Evolutionary conservation across 257 asterid species (phyloP), one percentile per base, ranked within the genome.

Genomic region (Salvia miltiorrhiza): DNA sequence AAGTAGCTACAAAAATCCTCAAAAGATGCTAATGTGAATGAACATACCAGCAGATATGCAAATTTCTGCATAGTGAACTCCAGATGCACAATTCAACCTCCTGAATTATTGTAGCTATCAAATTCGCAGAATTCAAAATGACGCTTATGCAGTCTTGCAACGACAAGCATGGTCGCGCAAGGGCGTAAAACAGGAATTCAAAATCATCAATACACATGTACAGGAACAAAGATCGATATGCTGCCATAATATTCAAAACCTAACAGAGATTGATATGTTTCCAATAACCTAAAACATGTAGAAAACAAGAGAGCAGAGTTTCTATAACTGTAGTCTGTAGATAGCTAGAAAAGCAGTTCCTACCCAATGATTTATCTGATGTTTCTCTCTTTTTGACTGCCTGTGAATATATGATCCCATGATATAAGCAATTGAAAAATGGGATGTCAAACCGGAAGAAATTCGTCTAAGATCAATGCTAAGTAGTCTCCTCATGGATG

Each of bases 401-500:
- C 72, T 13, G 52, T 7, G 21, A 52, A 54, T 5, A 9, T 54
- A 45, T 11, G 26, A 9, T 24, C 5, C 20, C 65, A 16, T 16
- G 14, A 41, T 32, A 57, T 53, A 9, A 50, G 56, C n/a, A 49
- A 48, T 43, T 35, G 64, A 65, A 32, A 9, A 55, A 58, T 20
- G 65, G 56, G 63, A 57, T 49, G 12, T 24, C n/a, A 61, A 47
- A 30, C 7, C 21, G n/a, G n/a, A n/a, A n/a, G n/a, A n/a, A n/a
- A n/a, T 44, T 24, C 12, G 11, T 24, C 39, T 49, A 9, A n/a
- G 14, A 4, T 23, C 10, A 67, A 20, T 35, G 12, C 74, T 56
- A 76, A 61, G 52, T 49, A 26, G 60, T 71, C 45, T 70, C 82
- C 7, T 86, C 90, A 3, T 58, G 72, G 44, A 82, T 67, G 55